Evolutionary conservation across 192 early-diverging fungal genomes (phyloP).

Genomic region (Obelidium mucronatum): DNA sequence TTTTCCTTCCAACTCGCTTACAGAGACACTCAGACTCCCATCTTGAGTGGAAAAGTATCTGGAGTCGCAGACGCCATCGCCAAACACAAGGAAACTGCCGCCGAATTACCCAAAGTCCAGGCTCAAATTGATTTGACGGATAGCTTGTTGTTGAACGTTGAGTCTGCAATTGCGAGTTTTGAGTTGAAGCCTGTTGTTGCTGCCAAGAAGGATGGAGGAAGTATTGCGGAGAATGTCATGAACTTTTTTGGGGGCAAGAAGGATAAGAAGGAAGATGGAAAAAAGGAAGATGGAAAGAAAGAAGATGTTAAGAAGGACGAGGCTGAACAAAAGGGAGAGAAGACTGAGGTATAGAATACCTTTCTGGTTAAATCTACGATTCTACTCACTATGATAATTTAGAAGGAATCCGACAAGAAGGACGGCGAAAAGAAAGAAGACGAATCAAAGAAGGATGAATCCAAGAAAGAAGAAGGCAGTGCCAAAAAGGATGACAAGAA

Average conservation of each 20-base stretch:
- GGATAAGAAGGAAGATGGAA: slow-evolving; percentile 49
- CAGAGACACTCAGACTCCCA: slow-evolving; percentile 48
- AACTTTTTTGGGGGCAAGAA: slow-evolving; percentile 53
- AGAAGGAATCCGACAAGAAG: slow-evolving; percentile 3
- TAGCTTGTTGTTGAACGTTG: slow-evolving; percentile 74
- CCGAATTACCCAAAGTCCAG: slow-evolving; percentile 80
- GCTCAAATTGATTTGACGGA: slow-evolving; percentile 82
- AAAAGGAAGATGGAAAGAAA: slow-evolving; percentile 55
- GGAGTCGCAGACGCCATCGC: slow-evolving; percentile 76
- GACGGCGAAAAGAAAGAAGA: neutral
- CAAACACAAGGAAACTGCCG: slow-evolving; percentile 60
- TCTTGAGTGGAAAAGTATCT: slow-evolving; percentile 68
- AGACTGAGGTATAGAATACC: slow-evolving; percentile 22
- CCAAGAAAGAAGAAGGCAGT: neutral
- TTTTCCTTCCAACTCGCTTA: slow-evolving; percentile 82
- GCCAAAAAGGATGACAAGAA: neutral
- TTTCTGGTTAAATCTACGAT: too few relatives aligned
- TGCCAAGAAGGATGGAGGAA: neutral
- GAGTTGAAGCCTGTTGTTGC: slow-evolving; percentile 57
- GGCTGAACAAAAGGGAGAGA: slow-evolving; percentile 52
- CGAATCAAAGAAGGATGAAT: slow-evolving; percentile 25
- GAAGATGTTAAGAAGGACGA: slow-evolving; percentile 48
- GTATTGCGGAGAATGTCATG: slow-evolving; percentile 46
- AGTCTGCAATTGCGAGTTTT: slow-evolving; percentile 61
- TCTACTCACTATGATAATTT: too few relatives aligned